Evolutionary conservation across 345 rosid species (phyloP).

Genomic region (Moricandia moricandioides): DNA sequence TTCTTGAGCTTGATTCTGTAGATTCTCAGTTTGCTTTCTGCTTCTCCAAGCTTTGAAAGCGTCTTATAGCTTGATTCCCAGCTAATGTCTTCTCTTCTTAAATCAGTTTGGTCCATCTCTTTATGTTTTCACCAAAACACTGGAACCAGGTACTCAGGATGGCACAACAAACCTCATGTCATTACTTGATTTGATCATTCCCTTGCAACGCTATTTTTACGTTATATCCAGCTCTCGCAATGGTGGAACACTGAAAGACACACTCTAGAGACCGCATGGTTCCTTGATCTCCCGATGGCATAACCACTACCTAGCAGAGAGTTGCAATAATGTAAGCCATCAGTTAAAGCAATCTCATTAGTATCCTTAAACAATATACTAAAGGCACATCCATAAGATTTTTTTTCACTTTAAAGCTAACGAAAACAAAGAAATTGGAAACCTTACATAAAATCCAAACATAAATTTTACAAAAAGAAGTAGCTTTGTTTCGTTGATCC

Average conservation of each 20-base stretch:
- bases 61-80: no score
- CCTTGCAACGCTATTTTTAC: slow-evolving; percentile 67
- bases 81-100: no score
- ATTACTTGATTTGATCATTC: slow-evolving; percentile 57
- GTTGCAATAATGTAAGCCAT: slow-evolving; percentile 10
- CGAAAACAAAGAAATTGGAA: not conserved
- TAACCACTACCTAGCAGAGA: slow-evolving; percentile 41
- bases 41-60: no score
- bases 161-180: slow-evolving; percentile 86
- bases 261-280: slow-evolving; percentile 26
- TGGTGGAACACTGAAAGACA: slow-evolving; percentile 57
- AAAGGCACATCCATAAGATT: not conserved
- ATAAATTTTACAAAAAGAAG: not conserved
- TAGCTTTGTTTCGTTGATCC: slow-evolving; percentile 61
- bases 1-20: no score
- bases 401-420: not conserved
- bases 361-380: not conserved
- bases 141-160: slow-evolving; percentile 77
- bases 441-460: not conserved
- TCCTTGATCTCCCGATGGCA: no score
- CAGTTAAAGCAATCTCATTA: not conserved
- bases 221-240: slow-evolving; percentile 90
- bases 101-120: no score
- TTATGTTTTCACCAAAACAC: not conserved
- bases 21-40: no score